Evolutionary conservation across 495 filamentous ascomycete species (phyloP).

Genomic region (Friedmanniomyces endolithicus): DNA sequence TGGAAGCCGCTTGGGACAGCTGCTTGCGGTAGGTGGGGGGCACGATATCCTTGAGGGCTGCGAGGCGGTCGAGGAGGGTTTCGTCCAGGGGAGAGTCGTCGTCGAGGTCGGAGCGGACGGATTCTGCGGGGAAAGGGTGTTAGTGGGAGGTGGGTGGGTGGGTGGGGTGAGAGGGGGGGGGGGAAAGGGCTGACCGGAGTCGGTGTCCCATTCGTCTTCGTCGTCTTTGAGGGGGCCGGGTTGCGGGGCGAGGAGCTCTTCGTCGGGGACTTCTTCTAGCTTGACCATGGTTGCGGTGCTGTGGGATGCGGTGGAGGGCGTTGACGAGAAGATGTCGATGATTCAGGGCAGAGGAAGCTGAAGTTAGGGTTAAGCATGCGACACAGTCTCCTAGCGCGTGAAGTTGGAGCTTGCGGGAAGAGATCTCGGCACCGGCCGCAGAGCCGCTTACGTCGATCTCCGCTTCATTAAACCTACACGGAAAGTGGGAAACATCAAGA

Average conservation of each 20-base stretch:
- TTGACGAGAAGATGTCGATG: too few relatives aligned
- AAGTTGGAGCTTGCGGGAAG: background rate
- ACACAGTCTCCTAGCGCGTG: background rate
- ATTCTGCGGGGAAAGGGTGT: conserved; percentile 34
- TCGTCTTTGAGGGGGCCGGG: conserved; percentile 58
- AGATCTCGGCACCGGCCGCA: background rate
- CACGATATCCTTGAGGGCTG: conserved; percentile 82
- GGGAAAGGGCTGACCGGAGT: conserved; percentile 53
- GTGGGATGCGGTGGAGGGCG: background rate
- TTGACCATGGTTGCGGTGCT: conserved; percentile 66
- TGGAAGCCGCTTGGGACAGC: conserved; percentile 46
- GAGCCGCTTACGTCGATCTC: background rate
- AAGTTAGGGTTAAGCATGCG: too few relatives aligned
- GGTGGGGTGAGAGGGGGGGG: background rate
- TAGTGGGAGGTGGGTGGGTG: conserved; percentile 12
- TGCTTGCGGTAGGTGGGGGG: conserved; percentile 67
- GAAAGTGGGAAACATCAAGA: too few relatives aligned
- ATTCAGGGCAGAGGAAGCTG: too few relatives aligned
- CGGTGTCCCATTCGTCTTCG: conserved; percentile 69
- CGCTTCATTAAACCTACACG: too few relatives aligned
- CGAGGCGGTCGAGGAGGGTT: conserved; percentile 63
- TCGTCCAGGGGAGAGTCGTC: conserved; percentile 40
- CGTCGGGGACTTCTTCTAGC: conserved; percentile 89
- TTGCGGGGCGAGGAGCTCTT: conserved; percentile 70
- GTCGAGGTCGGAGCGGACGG: conserved; percentile 42